phyloP scores from a whole-genome alignment of 2,329 filamentous ascomycete genomes.

The Penicillium vulpinum region DNA sequence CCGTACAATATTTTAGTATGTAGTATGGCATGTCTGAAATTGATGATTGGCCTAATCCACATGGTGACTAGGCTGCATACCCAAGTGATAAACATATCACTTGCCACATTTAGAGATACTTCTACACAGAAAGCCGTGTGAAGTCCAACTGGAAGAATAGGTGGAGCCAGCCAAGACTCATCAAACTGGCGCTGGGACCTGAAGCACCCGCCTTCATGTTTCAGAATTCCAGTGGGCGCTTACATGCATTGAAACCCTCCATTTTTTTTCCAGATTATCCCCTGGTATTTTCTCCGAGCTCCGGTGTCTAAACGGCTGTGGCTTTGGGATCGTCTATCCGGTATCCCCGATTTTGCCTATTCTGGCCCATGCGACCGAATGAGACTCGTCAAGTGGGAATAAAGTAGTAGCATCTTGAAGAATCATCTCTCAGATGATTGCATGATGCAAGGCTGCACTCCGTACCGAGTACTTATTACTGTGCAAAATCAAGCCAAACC shows the following conservation, averaged over 20 bases:
- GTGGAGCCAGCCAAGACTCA: conserved; percentile 25
- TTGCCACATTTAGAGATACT: conserved; percentile 10
- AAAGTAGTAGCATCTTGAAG: not conserved
- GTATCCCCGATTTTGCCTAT: not conserved
- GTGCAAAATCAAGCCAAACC: not conserved
- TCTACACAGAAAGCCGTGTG: conserved; percentile 2
- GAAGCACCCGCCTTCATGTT: conserved; percentile 39
- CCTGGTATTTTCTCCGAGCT: conserved; percentile 21
- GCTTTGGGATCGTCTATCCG: conserved; percentile 9
- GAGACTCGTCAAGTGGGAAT: conserved; percentile 9
- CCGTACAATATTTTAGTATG: not conserved
- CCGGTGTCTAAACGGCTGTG: conserved; percentile 17
- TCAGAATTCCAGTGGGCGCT: conserved; percentile 35
- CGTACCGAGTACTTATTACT: not conserved
- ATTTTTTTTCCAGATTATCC: conserved; percentile 4
- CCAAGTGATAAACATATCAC: conserved; percentile 16
- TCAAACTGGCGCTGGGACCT: conserved; percentile 40
- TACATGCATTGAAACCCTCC: conserved; percentile 27
- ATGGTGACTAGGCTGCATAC: conserved; percentile 21
- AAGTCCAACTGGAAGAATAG: conserved; percentile 8
- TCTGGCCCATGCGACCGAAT: conserved; percentile 10
- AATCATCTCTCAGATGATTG: not conserved
- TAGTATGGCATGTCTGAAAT: not conserved
- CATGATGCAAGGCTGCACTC: not conserved
- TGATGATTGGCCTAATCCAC: conserved; percentile 12